Percentiles rank a stretch among this genome's conserved stretches.
Conservation (phyloP, 352 stramenopile genomes). For the Paralagenidium karlingii region DNA sequence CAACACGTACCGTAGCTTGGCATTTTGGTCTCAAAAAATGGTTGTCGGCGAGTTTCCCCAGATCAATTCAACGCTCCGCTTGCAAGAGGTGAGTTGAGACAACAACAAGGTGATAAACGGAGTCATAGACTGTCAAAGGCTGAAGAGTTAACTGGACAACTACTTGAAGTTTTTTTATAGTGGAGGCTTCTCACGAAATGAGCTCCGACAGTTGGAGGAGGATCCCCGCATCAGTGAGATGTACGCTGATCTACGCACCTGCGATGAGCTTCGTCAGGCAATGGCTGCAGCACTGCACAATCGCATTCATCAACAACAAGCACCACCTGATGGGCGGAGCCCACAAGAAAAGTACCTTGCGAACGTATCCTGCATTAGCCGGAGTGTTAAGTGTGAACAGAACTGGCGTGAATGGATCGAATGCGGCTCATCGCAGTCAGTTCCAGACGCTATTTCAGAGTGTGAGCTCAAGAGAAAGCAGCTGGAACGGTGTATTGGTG, state of each 20-base stretch:
- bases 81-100: too few relatives aligned
- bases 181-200: too few relatives aligned
- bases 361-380: conserved; percentile 47
- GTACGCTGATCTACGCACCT: conserved; percentile 36
- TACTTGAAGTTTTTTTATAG: too few relatives aligned
- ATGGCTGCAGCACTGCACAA: conserved; percentile 11
- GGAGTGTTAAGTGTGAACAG: conserved; percentile 36
- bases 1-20: too few relatives aligned
- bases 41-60: too few relatives aligned
- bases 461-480: conserved; percentile 40
- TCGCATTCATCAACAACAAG: not conserved
- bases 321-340: not conserved
- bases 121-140: too few relatives aligned
- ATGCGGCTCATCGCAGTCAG: conserved; percentile 2
- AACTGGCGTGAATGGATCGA: conserved; percentile 3
- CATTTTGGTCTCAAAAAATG: too few relatives aligned
- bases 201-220: conserved; percentile 23
- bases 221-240: conserved; percentile 18
- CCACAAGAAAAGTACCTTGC: conserved; percentile 27
- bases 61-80: too few relatives aligned
- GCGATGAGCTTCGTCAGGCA: conserved; percentile 33
- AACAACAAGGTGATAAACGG: too few relatives aligned
- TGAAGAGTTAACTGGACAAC: too few relatives aligned
- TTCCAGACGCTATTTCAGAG: conserved; percentile 19
- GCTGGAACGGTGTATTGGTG: conserved; percentile 64